A percentile compares a stretch with the other conserved stretches of the same genome.
These are phyloP conservation scores for Alnus glutinosa DNA, from an alignment of 306 rosid species.

Conservation along the genomic window DNA sequence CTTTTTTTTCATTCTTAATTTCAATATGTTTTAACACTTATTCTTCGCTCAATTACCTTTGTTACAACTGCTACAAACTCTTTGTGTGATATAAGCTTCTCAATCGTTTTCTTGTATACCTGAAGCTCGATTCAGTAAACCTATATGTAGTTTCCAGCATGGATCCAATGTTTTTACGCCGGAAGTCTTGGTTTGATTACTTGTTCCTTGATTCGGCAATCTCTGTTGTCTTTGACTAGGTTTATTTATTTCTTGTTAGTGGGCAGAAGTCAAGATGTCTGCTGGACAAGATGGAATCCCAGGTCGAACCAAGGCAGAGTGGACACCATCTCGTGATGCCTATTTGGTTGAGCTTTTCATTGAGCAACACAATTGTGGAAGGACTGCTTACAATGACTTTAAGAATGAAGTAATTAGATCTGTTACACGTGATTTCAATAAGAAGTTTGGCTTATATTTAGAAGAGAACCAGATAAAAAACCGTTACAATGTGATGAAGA, in stretches of 20 bases:
- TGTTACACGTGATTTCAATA: slow-evolving; percentile 40
- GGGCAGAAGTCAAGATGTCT: slow-evolving; percentile 29
- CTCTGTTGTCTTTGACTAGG: background rate
- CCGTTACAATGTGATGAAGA: slow-evolving; percentile 47
- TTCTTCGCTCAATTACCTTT: background rate
- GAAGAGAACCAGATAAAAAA: slow-evolving; percentile 56
- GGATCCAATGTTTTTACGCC: background rate
- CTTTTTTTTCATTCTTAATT: background rate
- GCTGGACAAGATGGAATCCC: slow-evolving; percentile 36
- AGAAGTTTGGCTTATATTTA: slow-evolving; percentile 36
- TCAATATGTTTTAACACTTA: background rate
- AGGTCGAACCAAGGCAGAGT: slow-evolving; percentile 42
- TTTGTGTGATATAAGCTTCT: background rate
- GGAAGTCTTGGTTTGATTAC: background rate
- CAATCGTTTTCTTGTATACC: background rate
- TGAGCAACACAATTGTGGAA: slow-evolving; percentile 41
- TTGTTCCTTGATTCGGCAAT: background rate
- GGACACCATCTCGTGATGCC: slow-evolving; percentile 44
- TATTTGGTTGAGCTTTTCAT: slow-evolving; percentile 37
- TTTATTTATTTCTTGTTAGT: background rate
- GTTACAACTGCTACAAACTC: background rate
- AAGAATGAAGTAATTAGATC: slow-evolving; percentile 42
- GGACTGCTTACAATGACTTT: slow-evolving; percentile 48
- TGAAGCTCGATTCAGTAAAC: background rate
- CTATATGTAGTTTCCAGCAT: background rate